phyloP scores from a whole-genome alignment of 192 early-diverging fungal species.

The Chytriomyces sp. region DNA sequence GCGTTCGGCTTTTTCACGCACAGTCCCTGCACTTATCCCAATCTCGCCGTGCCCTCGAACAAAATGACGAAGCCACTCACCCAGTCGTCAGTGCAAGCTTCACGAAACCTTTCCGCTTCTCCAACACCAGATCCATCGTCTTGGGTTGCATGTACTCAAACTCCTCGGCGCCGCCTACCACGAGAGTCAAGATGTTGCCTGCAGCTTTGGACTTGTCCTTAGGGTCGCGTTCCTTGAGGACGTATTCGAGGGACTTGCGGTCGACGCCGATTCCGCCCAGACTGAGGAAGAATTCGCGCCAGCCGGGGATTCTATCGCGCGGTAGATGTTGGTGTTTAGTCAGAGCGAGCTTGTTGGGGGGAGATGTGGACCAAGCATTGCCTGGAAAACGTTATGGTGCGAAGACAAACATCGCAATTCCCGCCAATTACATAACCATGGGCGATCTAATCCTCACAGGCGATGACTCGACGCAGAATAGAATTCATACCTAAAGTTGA shows the following conservation, averaged over 20 bases:
- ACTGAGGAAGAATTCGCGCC: conserved; percentile 22
- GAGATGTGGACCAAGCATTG: no score
- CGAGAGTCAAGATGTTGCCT: conserved; percentile 18
- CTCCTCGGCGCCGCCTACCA: conserved; percentile 44
- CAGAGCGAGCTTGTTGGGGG: no score
- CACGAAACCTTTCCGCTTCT: conserved; percentile 45
- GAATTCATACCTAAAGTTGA: conserved; percentile 33
- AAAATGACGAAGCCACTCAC: conserved; percentile 17
- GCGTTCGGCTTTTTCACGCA: no score
- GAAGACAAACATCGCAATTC: not conserved
- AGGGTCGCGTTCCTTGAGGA: conserved; percentile 11
- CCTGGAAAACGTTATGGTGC: no score
- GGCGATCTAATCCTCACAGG: not conserved
- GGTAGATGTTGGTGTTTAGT: no score
- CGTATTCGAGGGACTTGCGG: conserved; percentile 25
- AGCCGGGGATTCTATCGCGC: conserved; percentile 12
- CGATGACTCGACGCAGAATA: not conserved
- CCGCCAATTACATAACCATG: not conserved
- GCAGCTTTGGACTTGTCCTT: conserved; percentile 18
- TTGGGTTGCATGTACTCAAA: conserved; percentile 25
- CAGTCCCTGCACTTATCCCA: no score
- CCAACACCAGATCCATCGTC: conserved; percentile 41
- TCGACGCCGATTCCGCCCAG: conserved; percentile 31
- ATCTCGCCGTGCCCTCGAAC: not conserved
- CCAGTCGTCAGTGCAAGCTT: conserved; percentile 43